These are phyloP conservation scores for Penicillium sclerotigenum DNA, from an alignment of 2,329 filamentous ascomycete species.

Conservation along the genomic window DNA sequence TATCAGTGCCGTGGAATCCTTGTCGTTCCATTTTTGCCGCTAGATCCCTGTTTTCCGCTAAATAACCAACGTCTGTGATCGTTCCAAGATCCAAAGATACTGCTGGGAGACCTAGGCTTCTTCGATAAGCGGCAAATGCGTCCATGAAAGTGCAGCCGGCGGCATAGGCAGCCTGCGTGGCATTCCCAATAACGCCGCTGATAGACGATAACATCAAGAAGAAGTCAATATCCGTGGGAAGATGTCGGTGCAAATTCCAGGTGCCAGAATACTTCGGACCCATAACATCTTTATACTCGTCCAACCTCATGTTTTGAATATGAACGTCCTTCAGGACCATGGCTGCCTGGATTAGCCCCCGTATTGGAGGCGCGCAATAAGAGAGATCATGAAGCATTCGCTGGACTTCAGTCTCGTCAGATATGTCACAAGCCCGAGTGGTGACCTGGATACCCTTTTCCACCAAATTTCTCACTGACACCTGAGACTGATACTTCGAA, in stretches of 20 bases:
- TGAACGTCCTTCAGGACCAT: slow-evolving; percentile 30
- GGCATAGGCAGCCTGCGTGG: slow-evolving; percentile 45
- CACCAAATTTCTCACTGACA: slow-evolving; percentile 15
- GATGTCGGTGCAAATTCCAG: slow-evolving; percentile 28
- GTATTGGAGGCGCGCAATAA: slow-evolving; percentile 16
- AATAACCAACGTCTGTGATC: slow-evolving; percentile 28
- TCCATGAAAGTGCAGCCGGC: slow-evolving; percentile 39
- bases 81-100: slow-evolving; percentile 31
- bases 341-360: slow-evolving; percentile 29
- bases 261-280: slow-evolving; percentile 34
- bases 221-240: slow-evolving; percentile 34
- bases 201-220: slow-evolving; percentile 42
- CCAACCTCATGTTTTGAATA: slow-evolving; percentile 37
- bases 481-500: slow-evolving; percentile 16
- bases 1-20: slow-evolving; percentile 25
- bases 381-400: slow-evolving; percentile 13
- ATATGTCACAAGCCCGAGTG: slow-evolving; percentile 34
- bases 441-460: slow-evolving; percentile 17
- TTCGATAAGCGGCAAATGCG: slow-evolving; percentile 30
- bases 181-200: slow-evolving; percentile 45
- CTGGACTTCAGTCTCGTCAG: slow-evolving; percentile 28
- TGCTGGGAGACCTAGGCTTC: slow-evolving; percentile 22
- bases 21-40: slow-evolving; percentile 22
- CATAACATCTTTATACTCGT: slow-evolving; percentile 32
- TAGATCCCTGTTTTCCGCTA: slow-evolving; percentile 20